Base-by-base conservation (phyloP, 768 basidiomycete genomes). In the Termitomyces sp. region DNA sequence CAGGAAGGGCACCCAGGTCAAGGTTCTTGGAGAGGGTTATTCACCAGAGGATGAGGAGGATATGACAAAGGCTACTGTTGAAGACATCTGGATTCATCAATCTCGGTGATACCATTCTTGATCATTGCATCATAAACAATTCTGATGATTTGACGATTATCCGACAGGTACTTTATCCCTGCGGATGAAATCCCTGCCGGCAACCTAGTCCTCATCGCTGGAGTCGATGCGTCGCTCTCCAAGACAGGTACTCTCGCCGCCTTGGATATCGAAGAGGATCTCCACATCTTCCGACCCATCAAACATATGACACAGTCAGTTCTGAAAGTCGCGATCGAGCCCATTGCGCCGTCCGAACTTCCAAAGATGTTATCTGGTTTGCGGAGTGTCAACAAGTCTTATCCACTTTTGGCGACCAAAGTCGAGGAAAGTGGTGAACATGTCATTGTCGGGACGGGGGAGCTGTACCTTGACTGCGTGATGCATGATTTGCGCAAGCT, bases 21-120 rank as follows among this genome's bases (percentile, higher is more conserved):
- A 97, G 74, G 95, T 98, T n/a, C 77, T 99, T 7, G 97, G 97
- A 55, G 97, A 98, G 69, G 94, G 94, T 0, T 99, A 95, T 70
- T 96, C 94, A 14, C 91, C 92, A n/a, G 96, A 98, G 65, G 97
- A 99, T 62, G 96, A 98, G 73, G 97, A 99, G 72, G 97, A 99
- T 66, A 96, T 98, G 94, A 82, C 90, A 69, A 86, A 84, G 59
- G 85, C 83, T 14, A 81, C 76, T 2, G 82, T 97, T 3, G 95
- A 98, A 62, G 88, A 88, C 59, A 75, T 98, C 17, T 92, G 94
- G 91, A 84, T 98, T 56, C 85, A 83, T 66, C 90, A 98, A 77
- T 85, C 96, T 16, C 80, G 96, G 91, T 95, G 59, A 59, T 80
- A 66, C 37, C 35, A 11, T 14, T 49, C 52, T 21, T 30, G 21